Evolutionary conservation across 768 basidiomycete genomes (phyloP).

Genomic region (Saitozyma sp.): DNA sequence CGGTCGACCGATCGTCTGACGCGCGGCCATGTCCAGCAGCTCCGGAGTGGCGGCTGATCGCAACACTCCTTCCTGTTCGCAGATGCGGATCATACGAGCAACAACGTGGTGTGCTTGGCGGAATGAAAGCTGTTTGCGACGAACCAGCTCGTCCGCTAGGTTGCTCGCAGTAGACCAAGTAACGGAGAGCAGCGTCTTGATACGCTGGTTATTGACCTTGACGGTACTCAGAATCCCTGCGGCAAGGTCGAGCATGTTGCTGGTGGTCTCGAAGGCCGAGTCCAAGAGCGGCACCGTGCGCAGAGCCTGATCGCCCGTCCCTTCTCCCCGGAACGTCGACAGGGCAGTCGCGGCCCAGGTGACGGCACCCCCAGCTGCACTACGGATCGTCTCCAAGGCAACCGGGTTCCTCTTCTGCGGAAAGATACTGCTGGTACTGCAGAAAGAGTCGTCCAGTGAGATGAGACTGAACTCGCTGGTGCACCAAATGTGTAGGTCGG

Average conservation of each 20-base stretch:
- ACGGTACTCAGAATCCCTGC: constrained; percentile 11
- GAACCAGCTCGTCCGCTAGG: constrained; percentile 13
- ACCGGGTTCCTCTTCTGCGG: not conserved
- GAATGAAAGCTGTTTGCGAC: constrained; percentile 8
- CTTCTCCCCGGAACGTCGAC: constrained; percentile 13
- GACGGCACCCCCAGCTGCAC: constrained; percentile 8
- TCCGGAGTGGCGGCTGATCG: no score
- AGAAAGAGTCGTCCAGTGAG: no score
- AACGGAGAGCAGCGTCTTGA: not conserved
- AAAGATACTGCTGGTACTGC: no score
- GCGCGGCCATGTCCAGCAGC: no score
- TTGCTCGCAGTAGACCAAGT: constrained; percentile 17
- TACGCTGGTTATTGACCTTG: constrained; percentile 5
- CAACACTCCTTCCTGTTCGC: no score
- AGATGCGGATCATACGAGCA: not conserved
- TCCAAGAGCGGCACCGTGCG: constrained; percentile 12
- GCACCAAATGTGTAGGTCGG: constrained; percentile 9
- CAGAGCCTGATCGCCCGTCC: constrained; percentile 16
- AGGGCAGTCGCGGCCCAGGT: constrained; percentile 10
- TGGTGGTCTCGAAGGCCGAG: constrained; percentile 8
- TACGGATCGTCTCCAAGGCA: constrained; percentile 5
- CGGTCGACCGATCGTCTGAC: no score
- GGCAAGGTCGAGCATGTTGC: constrained; percentile 7
- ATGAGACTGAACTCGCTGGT: constrained; percentile 2
- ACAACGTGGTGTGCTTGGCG: constrained; percentile 19